These are phyloP conservation scores for Phytophthora uliginosa DNA, from an alignment of 352 stramenopile genomes.

Conservation along the genomic window DNA sequence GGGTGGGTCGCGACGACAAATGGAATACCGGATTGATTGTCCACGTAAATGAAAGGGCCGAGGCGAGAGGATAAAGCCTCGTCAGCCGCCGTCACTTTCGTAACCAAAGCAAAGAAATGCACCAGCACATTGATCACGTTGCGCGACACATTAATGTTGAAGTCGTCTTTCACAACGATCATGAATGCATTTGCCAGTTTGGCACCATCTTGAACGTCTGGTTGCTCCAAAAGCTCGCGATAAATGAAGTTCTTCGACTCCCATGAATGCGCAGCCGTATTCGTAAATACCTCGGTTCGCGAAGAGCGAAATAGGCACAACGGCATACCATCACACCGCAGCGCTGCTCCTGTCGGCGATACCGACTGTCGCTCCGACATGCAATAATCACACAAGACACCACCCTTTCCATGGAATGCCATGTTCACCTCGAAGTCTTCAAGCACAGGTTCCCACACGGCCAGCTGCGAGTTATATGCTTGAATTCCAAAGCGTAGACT, in stretches of 20 bases:
- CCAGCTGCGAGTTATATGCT: constrained; percentile 89
- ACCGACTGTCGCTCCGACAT: constrained; percentile 78
- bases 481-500: constrained; percentile 80
- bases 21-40: constrained; percentile 88
- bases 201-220: constrained; percentile 63
- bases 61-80: constrained; percentile 61
- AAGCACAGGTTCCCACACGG: constrained; percentile 86
- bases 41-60: constrained; percentile 87
- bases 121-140: constrained; percentile 89
- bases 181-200: constrained; percentile 75
- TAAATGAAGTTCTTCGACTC: constrained; percentile 90
- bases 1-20: constrained; percentile 82
- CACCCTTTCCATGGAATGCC: constrained; percentile 72
- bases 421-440: constrained; percentile 89
- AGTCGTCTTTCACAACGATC: constrained; percentile 81
- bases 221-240: constrained; percentile 73
- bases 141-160: constrained; percentile 86
- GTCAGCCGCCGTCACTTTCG: constrained; percentile 57
- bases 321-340: constrained; percentile 78
- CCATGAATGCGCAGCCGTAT: constrained; percentile 67
- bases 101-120: constrained; percentile 81
- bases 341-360: constrained; percentile 58
- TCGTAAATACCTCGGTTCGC: constrained; percentile 74
- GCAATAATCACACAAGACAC: constrained; percentile 83
- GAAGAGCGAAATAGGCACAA: constrained; percentile 77